These are phyloP conservation scores for Fallopia convolvulus DNA, from an alignment of 148 eudicot genomes.

Conservation along the genomic window DNA sequence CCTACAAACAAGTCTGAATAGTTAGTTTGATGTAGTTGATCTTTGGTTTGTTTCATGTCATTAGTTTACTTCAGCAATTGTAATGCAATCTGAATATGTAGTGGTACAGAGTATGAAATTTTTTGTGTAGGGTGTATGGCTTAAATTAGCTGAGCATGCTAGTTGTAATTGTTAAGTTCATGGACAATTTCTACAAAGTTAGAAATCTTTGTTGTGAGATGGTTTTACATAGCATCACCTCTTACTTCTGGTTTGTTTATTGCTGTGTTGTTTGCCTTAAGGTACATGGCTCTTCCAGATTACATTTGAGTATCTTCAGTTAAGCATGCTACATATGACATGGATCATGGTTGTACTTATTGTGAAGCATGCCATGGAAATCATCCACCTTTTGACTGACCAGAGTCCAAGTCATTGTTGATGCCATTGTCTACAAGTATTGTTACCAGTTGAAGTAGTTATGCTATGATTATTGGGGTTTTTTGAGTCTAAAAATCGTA, in stretches of 20 bases:
- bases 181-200: background rate
- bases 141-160: background rate
- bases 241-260: background rate
- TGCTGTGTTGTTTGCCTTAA: background rate
- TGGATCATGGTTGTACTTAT: slow-evolving; percentile 12
- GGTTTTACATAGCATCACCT: background rate
- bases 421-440: slow-evolving; percentile 7
- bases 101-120: background rate
- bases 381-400: slow-evolving; percentile 11
- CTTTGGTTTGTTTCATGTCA: no score
- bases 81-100: background rate
- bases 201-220: background rate
- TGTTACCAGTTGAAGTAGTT: background rate
- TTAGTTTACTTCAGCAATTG: background rate
- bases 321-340: slow-evolving; percentile 12
- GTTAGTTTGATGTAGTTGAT: no score
- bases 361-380: slow-evolving; percentile 13
- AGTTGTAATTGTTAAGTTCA: background rate
- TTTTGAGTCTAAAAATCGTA: background rate
- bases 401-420: slow-evolving; percentile 10
- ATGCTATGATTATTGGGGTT: background rate
- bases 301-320: slow-evolving; percentile 8
- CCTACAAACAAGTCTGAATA: no score
- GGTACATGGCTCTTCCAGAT: slow-evolving; percentile 11
- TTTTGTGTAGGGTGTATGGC: no score